Conservation (phyloP, 2,329 filamentous ascomycete species). For the Cercospora canescens region DNA sequence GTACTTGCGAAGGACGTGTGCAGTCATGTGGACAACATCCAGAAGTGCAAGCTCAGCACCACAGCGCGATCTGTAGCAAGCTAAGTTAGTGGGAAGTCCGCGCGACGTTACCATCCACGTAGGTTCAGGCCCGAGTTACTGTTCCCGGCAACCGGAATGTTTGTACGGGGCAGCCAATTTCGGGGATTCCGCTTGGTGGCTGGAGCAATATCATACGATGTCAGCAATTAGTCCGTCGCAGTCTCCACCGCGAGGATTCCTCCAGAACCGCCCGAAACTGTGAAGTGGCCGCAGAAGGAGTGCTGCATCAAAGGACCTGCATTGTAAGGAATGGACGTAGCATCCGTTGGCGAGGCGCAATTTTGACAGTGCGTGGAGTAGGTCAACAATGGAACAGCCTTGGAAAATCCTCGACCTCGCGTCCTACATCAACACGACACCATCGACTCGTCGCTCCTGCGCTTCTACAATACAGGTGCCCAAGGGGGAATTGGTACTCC, state of each 20-base stretch:
- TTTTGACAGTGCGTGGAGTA: not conserved
- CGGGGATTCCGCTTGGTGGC: not conserved
- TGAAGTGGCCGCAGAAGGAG: not conserved
- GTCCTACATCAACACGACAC: not conserved
- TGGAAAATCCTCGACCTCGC: not conserved
- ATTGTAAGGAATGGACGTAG: not conserved
- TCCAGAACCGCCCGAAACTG: not conserved
- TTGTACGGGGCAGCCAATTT: no score
- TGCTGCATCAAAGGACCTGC: not conserved
- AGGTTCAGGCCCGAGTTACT: not conserved
- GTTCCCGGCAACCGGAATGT: no score
- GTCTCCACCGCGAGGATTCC: not conserved
- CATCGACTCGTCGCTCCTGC: not conserved
- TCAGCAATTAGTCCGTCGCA: not conserved
- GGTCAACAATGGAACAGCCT: not conserved
- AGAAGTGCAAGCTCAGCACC: not conserved
- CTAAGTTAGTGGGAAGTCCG: no score
- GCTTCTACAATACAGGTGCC: not conserved
- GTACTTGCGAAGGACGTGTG: not conserved
- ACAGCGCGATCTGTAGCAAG: no score
- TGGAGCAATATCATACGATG: not conserved
- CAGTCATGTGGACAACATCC: not conserved
- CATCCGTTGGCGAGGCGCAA: not conserved
- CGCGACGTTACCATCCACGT: no score
- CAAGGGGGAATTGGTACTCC: not conserved